These are phyloP conservation scores for Lasiodiplodia theobromae DNA, from an alignment of 2,329 filamentous ascomycete species.

Conservation along the genomic window DNA sequence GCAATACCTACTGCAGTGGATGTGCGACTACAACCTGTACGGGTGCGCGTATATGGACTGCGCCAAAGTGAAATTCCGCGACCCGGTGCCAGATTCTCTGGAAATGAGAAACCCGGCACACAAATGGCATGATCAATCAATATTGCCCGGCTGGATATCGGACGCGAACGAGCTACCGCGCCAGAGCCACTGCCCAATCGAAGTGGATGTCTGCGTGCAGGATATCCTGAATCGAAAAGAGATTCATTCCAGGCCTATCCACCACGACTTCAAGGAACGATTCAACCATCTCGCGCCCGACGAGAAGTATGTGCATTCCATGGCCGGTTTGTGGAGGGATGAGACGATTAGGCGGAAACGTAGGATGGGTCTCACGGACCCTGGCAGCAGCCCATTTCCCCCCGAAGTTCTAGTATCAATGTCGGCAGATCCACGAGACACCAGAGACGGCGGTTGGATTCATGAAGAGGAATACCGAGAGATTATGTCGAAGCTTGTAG, in stretches of 20 bases:
- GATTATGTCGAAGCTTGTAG: constrained; percentile 68
- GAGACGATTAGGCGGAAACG: constrained; percentile 81
- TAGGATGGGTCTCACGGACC: constrained; percentile 69
- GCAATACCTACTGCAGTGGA: constrained; percentile 93
- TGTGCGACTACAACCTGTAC: constrained; percentile 97
- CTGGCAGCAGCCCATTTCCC: constrained; percentile 78
- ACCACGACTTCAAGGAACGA: constrained; percentile 86
- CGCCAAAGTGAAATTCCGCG: constrained; percentile 73
- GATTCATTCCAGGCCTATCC: constrained; percentile 78
- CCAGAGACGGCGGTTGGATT: constrained; percentile 82
- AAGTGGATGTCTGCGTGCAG: constrained; percentile 88
- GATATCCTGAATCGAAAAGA: constrained; percentile 83
- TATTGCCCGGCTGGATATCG: constrained; percentile 65
- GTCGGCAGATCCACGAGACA: constrained; percentile 80
- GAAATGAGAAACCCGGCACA: constrained; percentile 68
- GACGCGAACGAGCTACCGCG: constrained; percentile 72
- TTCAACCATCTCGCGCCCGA: constrained; percentile 68
- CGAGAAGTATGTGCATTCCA: constrained; percentile 88
- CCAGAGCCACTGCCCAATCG: constrained; percentile 85
- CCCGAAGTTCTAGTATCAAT: constrained; percentile 84
- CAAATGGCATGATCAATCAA: constrained; percentile 80
- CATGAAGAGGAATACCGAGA: constrained; percentile 85
- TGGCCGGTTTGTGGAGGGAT: constrained; percentile 92
- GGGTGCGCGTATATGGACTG: constrained; percentile 88
- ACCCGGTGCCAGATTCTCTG: constrained; percentile 75